These are phyloP conservation scores for Helichrysum umbraculigerum DNA, from an alignment of 129 eudicot species.

Conservation along the genomic window DNA sequence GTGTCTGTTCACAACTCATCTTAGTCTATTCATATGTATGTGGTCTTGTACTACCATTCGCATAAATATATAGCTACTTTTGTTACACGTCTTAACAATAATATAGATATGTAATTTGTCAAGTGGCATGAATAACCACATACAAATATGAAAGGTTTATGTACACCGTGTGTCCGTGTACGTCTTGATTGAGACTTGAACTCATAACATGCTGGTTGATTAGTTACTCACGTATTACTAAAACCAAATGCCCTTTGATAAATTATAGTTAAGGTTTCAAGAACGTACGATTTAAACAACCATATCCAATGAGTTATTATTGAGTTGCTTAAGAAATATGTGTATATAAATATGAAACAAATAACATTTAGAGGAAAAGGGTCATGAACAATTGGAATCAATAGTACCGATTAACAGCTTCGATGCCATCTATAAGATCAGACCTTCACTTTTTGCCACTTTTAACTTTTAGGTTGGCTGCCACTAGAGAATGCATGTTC, in stretches of 20 bases:
- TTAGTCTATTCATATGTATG: neutral
- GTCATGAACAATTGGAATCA: slow-evolving; percentile 18
- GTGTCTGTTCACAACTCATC: slow-evolving; percentile 11
- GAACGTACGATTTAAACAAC: too few relatives aligned
- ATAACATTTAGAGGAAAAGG: neutral
- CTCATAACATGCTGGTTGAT: too few relatives aligned
- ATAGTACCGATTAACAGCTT: slow-evolving; percentile 15
- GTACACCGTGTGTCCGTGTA: too few relatives aligned
- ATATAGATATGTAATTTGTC: too few relatives aligned
- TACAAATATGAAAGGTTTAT: too few relatives aligned
- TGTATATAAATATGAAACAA: neutral
- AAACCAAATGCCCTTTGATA: too few relatives aligned
- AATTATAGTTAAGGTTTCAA: too few relatives aligned
- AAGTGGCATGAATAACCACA: too few relatives aligned
- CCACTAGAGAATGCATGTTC: slow-evolving; percentile 10
- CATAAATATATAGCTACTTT: neutral
- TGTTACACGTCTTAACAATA: too few relatives aligned
- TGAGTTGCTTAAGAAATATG: neutral
- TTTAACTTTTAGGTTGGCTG: slow-evolving; percentile 23
- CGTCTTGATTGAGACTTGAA: too few relatives aligned
- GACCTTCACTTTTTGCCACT: slow-evolving; percentile 9
- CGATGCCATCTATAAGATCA: slow-evolving; percentile 11
- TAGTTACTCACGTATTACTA: too few relatives aligned
- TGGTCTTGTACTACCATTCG: neutral
- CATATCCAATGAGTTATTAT: neutral